Percentiles rank a stretch among this genome's conserved stretches.
phyloP scores from a whole-genome alignment of 768 basidiomycete species.

The Russula emetica region DNA sequence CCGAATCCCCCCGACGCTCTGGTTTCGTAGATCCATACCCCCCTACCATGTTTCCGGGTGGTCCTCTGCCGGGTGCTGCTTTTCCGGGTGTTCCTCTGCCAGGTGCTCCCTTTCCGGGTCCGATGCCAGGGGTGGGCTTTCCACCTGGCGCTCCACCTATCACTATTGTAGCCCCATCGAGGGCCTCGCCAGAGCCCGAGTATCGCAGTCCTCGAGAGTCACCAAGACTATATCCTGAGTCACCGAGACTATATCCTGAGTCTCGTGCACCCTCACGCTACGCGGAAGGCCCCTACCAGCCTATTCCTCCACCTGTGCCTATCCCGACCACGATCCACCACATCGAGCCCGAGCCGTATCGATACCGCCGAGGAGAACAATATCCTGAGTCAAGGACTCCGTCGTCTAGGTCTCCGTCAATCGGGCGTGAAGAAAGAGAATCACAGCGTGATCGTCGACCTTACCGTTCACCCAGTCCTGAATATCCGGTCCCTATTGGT shows the following conservation, averaged over 20 bases:
- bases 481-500: constrained; percentile 6
- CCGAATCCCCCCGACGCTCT: background rate
- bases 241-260: background rate
- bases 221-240: background rate
- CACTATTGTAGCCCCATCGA: background rate
- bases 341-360: constrained; percentile 4
- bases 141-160: background rate
- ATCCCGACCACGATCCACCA: constrained; percentile 3
- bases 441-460: background rate
- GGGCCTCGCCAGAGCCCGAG: background rate
- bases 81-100: background rate
- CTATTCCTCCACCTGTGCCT: background rate
- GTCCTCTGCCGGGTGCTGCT: too few relatives aligned
- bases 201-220: constrained; percentile 8
- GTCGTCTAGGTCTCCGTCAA: constrained; percentile 5
- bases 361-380: background rate
- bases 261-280: constrained; percentile 12
- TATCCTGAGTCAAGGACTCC: constrained; percentile 14
- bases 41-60: background rate
- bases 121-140: background rate
- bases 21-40: background rate
- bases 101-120: background rate
- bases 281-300: background rate
- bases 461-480: constrained; percentile 7
- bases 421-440: constrained; percentile 5